These are phyloP conservation scores for Fusarium lyarnte DNA, from an alignment of 2,329 filamentous ascomycete species.

Conservation along the genomic window DNA sequence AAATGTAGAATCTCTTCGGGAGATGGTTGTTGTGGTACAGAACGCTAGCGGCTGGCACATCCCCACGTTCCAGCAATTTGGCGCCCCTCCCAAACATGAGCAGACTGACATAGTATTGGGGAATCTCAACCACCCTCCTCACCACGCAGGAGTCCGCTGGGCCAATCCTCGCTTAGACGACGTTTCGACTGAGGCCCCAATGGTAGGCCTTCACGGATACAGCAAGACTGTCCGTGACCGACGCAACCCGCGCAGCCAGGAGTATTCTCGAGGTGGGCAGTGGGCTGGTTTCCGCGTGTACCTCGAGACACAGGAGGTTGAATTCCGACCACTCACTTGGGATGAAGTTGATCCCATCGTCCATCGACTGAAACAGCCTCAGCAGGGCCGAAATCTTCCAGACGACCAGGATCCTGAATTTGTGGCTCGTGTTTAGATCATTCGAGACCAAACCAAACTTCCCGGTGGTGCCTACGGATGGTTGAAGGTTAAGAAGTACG, in stretches of 20 bases:
- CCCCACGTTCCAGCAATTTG: not conserved
- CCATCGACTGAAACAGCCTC: not conserved
- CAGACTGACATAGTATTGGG: rapidly evolving
- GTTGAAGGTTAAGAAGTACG: not conserved
- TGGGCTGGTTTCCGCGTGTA: not conserved
- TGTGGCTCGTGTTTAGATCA: not conserved
- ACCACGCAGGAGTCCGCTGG: not conserved
- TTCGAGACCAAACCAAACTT: not conserved
- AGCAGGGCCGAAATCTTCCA: too few relatives aligned
- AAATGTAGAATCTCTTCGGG: too few relatives aligned
- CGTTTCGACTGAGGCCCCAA: rapidly evolving
- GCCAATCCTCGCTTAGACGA: rapidly evolving
- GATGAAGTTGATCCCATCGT: not conserved
- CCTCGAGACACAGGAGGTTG: not conserved
- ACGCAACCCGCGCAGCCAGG: not conserved
- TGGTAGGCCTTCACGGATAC: not conserved
- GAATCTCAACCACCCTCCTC: rapidly evolving
- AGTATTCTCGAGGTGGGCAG: not conserved
- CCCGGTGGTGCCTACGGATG: not conserved
- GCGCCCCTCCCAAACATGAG: not conserved
- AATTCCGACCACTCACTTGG: not conserved
- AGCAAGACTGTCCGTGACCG: not conserved
- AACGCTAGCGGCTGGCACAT: too few relatives aligned
- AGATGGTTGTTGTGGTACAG: too few relatives aligned
- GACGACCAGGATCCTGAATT: not conserved